Evolutionary conservation across 805 yeast genomes (phyloP), one percentile per base, ranked within the genome.

Genomic region (Ogataea haglerorum): DNA sequence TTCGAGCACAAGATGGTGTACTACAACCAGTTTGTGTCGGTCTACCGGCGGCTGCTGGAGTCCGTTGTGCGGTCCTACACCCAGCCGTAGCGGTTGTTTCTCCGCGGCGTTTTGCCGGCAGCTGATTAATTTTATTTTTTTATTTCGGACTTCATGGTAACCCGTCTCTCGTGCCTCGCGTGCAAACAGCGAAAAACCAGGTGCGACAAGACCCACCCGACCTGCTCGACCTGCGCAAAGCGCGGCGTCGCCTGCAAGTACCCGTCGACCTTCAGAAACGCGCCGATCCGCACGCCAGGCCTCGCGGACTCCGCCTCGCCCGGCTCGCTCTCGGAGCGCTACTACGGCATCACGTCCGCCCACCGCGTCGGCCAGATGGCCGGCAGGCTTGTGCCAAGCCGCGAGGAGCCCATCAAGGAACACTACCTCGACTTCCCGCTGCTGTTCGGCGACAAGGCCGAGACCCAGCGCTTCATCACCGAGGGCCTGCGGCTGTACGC

Each of bases 141-240:
- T 27, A 14, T 27, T n/a, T 27, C 30, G 30, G 30, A 27, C 30
- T 27, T 14, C 18, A 42, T 42, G 46, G 41, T 36, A 4, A 26
- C 29, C 18, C 38, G 35, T 10, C 34, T 37, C 18, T 28, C 45
- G 19, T 45, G 48, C 31, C 18, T 30, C 10, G n/a, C 10, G 8
- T 42, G 46, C 38, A 42, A 42, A 22, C 5, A 9, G 3, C 42
- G 48, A 19, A 45, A 45, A 25, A 38, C 41, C 15, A 37, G 34
- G 23, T 45, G 48, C 43, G 43, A 45, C 26, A 34, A 25, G 19
- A 22, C 19, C 10, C 38, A 22, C n/a, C 45, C 48, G 5, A 19
- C 13, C 2, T 45, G 48, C 23, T 5, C 32, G 12, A 36, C 29
- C 18, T 45, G 48, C 34, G 3, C 23, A 6, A 45, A 28, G 15